Evolutionary conservation across 176 grass and related monocot genomes (phyloP).

Genomic region (Metroxylon sagu): DNA sequence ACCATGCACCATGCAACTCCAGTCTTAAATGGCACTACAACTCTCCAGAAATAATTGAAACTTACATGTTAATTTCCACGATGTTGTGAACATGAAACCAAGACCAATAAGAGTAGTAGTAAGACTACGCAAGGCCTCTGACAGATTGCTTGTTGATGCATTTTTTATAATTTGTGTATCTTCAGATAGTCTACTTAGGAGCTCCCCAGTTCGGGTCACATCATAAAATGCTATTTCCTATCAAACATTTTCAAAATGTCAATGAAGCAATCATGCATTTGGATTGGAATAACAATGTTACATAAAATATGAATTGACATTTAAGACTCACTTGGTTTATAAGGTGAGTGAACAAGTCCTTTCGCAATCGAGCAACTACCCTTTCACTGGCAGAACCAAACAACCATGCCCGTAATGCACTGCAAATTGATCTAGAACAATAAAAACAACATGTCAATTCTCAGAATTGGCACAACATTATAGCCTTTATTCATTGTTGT

Average conservation of each 20-base stretch:
- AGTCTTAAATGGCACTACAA: not conserved
- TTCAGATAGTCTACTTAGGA: conserved; percentile 95
- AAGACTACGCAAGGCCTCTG: conserved; percentile 76
- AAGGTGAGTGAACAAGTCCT: conserved; percentile 92
- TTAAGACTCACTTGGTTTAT: conserved; percentile 55
- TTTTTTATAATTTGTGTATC: conserved; percentile 99
- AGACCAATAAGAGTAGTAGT: conserved; percentile 86
- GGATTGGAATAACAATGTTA: not conserved
- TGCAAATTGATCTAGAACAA: conserved; percentile 87
- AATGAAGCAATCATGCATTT: not conserved
- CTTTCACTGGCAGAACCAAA: conserved; percentile 92
- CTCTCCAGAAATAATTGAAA: conserved; percentile 13
- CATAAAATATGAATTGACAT: not conserved
- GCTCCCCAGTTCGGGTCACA: conserved; percentile 91
- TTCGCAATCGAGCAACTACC: conserved; percentile 86
- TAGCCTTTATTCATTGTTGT: no score
- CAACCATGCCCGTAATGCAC: conserved; percentile 69
- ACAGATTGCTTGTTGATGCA: conserved; percentile 92
- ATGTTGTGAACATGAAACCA: conserved; percentile 93
- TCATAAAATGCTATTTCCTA: conserved; percentile 99
- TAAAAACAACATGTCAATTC: conserved; percentile 15
- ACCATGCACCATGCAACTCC: no score
- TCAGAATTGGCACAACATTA: conserved; percentile 3
- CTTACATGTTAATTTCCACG: conserved; percentile 96
- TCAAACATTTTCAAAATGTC: conserved; percentile 2